A percentile compares a stretch with the other conserved stretches of the same genome.
These are phyloP conservation scores for Jaltomata sinuosa DNA, from an alignment of 257 asterid genomes.

Conservation along the genomic window DNA sequence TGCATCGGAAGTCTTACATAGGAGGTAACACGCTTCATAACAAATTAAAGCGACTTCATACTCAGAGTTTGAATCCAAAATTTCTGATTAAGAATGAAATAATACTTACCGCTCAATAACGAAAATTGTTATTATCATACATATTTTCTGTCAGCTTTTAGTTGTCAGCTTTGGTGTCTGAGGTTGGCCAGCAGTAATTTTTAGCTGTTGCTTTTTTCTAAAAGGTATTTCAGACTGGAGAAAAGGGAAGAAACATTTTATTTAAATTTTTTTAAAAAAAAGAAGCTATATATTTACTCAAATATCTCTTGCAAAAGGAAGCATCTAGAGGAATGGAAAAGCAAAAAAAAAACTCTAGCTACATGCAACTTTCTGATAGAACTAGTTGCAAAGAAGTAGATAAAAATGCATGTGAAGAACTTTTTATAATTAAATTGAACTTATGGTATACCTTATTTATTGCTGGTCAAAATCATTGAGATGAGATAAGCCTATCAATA, in stretches of 20 bases:
- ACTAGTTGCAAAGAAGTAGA: background rate
- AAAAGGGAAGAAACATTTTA: no score
- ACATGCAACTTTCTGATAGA: background rate
- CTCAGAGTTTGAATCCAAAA: no score
- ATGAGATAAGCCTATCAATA: background rate
- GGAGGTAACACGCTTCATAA: background rate
- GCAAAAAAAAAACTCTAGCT: background rate
- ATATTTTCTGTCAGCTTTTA: background rate
- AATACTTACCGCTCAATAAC: background rate
- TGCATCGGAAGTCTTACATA: no score
- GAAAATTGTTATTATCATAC: fast-evolving
- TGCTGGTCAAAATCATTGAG: background rate
- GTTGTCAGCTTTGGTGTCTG: background rate
- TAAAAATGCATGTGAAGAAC: background rate
- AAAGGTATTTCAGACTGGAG: no score
- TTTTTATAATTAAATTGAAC: background rate
- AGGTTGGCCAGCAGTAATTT: background rate
- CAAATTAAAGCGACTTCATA: background rate
- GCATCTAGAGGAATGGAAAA: no score
- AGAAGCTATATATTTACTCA: no score
- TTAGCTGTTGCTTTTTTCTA: background rate
- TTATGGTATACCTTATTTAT: background rate
- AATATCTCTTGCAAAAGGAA: no score
- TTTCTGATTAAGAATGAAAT: background rate
- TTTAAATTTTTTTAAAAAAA: no score